Conservation (phyloP, 2,329 filamentous ascomycete genomes). For the Zalaria obscura region DNA sequence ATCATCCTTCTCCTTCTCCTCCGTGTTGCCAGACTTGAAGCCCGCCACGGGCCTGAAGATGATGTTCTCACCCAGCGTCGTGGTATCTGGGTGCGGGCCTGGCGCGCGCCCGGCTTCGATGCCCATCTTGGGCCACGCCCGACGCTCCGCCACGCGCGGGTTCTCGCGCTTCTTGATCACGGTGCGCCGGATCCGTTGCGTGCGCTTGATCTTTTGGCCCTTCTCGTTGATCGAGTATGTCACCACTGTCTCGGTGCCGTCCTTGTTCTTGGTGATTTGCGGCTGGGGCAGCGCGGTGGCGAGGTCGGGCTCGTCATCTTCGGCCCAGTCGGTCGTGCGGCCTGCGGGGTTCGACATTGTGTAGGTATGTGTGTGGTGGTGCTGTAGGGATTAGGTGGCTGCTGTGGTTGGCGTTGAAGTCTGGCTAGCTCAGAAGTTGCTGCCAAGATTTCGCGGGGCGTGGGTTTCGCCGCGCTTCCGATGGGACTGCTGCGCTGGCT, state of each 20-base stretch:
- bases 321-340: constrained; percentile 70
- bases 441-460: no score
- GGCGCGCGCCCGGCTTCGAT: constrained; percentile 68
- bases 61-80: constrained; percentile 93
- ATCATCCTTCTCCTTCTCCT: constrained; percentile 49
- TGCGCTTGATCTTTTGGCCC: constrained; percentile 93
- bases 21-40: constrained; percentile 83
- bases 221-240: constrained; percentile 84
- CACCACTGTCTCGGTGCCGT: constrained; percentile 92
- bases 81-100: constrained; percentile 80
- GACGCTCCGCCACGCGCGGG: constrained; percentile 88
- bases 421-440: no score
- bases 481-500: no score
- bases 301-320: constrained; percentile 70
- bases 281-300: constrained; percentile 73
- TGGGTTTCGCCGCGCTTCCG: no score
- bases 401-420: neutral
- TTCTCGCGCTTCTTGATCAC: constrained; percentile 91
- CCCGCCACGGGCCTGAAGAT: constrained; percentile 85
- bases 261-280: constrained; percentile 90
- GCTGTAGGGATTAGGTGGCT: neutral
- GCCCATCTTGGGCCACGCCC: constrained; percentile 88
- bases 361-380: neutral
- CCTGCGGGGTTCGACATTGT: constrained; percentile 13
- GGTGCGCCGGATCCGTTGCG: constrained; percentile 84